These are phyloP conservation scores for Celoporthe dispersa DNA, from an alignment of 2,329 filamentous ascomycete species.

Conservation along the genomic window DNA sequence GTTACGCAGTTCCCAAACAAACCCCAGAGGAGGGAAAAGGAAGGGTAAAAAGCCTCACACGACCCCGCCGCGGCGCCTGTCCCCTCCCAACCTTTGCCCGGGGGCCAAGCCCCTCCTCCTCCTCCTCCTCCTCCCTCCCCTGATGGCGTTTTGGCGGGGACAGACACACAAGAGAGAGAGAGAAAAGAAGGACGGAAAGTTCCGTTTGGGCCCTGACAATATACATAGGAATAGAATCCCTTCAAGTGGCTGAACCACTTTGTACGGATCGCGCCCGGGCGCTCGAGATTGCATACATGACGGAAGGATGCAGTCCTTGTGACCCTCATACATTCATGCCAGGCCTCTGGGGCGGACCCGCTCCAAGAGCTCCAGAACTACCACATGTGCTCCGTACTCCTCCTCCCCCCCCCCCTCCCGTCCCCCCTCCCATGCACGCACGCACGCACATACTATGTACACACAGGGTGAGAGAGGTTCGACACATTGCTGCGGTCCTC, in stretches of 20 bases:
- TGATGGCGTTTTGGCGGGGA: neutral
- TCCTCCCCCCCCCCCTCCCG: too few species aligned
- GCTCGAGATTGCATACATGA: neutral
- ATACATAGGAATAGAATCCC: neutral
- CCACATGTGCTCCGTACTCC: too few species aligned
- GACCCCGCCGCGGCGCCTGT: neutral
- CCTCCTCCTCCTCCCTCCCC: neutral
- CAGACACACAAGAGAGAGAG: neutral
- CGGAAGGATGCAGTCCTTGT: conserved; percentile 6
- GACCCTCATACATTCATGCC: neutral
- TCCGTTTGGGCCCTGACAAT: neutral
- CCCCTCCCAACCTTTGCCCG: neutral
- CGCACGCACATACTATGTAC: neutral
- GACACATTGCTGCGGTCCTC: conserved; percentile 16
- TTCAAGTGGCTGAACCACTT: neutral
- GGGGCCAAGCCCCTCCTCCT: too few species aligned
- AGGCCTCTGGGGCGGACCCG: neutral
- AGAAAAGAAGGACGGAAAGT: neutral
- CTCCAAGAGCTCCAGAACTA: neutral
- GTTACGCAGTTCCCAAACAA: neutral
- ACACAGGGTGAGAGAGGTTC: neutral
- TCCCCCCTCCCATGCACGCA: too few species aligned
- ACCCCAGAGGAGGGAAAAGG: neutral
- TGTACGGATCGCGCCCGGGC: neutral
- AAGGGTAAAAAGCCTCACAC: neutral